These are phyloP conservation scores for Penicillium sp. DNA, from an alignment of 2,329 filamentous ascomycete genomes.

Conservation along the genomic window DNA sequence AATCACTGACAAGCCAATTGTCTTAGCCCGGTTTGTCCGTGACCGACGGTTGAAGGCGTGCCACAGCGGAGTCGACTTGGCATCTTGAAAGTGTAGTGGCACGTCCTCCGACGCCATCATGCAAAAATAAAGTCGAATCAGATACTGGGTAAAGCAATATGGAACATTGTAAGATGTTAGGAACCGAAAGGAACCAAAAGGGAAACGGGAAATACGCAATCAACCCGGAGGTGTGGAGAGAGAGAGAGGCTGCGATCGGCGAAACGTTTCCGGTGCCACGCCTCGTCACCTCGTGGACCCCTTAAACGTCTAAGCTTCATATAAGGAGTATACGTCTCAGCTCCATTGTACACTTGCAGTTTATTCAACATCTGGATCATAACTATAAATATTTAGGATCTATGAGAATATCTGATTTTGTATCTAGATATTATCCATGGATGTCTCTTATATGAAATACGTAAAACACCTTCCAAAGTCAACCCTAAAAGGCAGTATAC, in stretches of 20 bases:
- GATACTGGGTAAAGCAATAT: not conserved
- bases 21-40: conserved; percentile 27
- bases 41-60: conserved; percentile 28
- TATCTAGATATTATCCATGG: not conserved
- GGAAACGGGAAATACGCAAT: conserved; percentile 23
- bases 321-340: not conserved
- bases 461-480: not conserved
- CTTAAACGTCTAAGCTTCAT: not conserved
- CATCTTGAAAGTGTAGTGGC: conserved; percentile 26
- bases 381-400: not conserved
- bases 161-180: conserved; percentile 1
- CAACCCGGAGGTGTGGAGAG: conserved; percentile 6
- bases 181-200: not conserved
- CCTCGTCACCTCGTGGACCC: not conserved
- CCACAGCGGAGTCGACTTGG: conserved; percentile 26
- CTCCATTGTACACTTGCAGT: not conserved
- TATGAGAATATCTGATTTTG: not conserved
- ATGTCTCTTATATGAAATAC: not conserved
- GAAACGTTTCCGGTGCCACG: conserved; percentile 2
- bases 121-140: conserved; percentile 3
- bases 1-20: conserved; percentile 21
- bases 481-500: too few relatives aligned
- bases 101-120: conserved; percentile 29
- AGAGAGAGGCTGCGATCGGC: conserved; percentile 14
- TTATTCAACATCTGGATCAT: not conserved